Evolutionary conservation across 306 rosid genomes (phyloP), one percentile per base, ranked within the genome.

Genomic region (Vigna angularis): DNA sequence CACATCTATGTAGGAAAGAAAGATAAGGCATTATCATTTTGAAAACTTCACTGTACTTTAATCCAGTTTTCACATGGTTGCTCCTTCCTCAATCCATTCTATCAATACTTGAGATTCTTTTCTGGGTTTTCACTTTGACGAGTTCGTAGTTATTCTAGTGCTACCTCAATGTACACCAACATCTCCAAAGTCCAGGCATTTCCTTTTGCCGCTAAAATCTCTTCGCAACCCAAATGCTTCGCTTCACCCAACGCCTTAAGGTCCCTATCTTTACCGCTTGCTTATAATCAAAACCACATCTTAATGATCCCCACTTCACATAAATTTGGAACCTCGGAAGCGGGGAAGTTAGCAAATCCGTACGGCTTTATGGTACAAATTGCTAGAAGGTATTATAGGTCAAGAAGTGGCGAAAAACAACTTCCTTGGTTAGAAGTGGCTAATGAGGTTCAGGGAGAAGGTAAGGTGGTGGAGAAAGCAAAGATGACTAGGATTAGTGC

Each of bases 361-460:
- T 4, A 56, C 2, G 83, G 84, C 26, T 75, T 82, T 49, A 64
- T 85, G 87, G 50, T 81, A 56, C 82, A 9, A 78, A 59, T 63
- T 84, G 82, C 80, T 50, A 44, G 84, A 45, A 82, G 85, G 48
- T 80, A 49, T 77, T 74, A 76, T 73, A 73, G 82, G 16, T 73
- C 79, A 14, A 84, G 90, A 86, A 77, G 73, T 76, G 70, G 72
- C 42, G 82, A 83, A 57, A 78, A 86, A 28, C 62, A 66, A 26
- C 90, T 88, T 48, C 98, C 99, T 65, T 95, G 99, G 99, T 85
- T 93, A 58, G 88, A 58, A 17, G 72, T 44, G 6, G 77, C 85
- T 9, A 63, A 20, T 17, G 82, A 85, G 67, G 56, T 74, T 48
- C 83, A 78, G 71, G 86, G 51, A 72, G 86, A 67, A 69, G 24